Evolutionary conservation across 23 red algal genomes (phyloP), one percentile per base, ranked within the genome.

Genomic region (Gracilaria caudata): DNA sequence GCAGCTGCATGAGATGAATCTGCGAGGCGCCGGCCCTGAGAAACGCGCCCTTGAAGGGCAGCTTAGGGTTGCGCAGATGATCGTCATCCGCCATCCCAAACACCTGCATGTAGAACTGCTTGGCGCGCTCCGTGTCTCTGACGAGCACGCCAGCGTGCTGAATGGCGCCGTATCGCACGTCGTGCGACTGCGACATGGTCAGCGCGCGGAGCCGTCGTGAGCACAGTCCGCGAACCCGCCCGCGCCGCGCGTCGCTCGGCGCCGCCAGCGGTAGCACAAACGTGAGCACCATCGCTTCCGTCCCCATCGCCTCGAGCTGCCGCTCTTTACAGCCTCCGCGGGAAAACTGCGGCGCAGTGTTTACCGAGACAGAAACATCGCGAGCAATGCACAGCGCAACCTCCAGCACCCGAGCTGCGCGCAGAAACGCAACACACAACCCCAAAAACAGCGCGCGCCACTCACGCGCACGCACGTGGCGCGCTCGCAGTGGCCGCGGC

Each of bases 1-100:
- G 96, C 11, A 98, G 77, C 78, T 94, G 86, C 96, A 98, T 98
- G 41, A 98, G 87, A 51, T 98, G 96, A 49, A 98, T 98, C 68
- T 98, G 92, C 23, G 84, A 80, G 17, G 64, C 64, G 30, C 96
- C 96, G n/a, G 85, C 96, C 43, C 57, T 81, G 23, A 98, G 55
- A 82, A 98, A 98, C 29, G 96, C 86, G 36, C 96, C 96, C 5
- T 77, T 71, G 77, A 95, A 98, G 53, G 96, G 90, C 61, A 98
- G 80, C 72, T 86, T 86, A 3, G 92, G 81, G 84, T 94, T 94
- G 21, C 96, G 78, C 36, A 90, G 82, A 43, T 80, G 73, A 47
- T 70, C 57, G 36, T 90, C 96, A 61, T 98, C 96, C 46, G 38
- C 46, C 96, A 98, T 98, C 1, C 96, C 96, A 16, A 95, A 88